A percentile compares a stretch with the other conserved stretches of the same genome.
phyloP scores from a whole-genome alignment of 345 rosid genomes.

The Citrus inodora region DNA sequence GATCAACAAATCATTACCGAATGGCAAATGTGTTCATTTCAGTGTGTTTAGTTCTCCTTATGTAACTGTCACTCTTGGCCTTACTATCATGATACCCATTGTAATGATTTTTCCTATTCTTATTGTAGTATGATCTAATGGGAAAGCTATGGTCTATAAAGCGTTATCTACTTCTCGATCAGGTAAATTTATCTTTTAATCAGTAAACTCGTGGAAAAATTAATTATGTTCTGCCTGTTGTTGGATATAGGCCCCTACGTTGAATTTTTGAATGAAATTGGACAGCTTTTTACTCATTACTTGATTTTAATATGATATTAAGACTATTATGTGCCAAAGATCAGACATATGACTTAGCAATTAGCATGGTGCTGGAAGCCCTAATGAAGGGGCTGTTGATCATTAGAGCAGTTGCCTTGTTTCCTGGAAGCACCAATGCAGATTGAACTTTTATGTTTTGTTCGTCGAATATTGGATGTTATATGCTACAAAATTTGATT shows the following conservation, averaged over 20 bases:
- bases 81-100: constrained; percentile 1
- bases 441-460: not conserved
- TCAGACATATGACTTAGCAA: not conserved
- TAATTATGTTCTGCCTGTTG: not conserved
- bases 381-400: not conserved
- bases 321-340: not conserved
- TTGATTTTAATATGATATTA: not conserved
- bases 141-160: constrained; percentile 90
- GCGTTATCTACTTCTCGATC: constrained; percentile 98
- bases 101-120: constrained; percentile 8
- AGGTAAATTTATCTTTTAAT: constrained; percentile 44
- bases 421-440: not conserved
- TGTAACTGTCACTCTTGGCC: not conserved
- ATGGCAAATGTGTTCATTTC: not conserved
- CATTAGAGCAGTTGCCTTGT: not conserved
- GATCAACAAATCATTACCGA: not conserved
- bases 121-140: constrained; percentile 72
- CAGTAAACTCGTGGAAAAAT: not conserved
- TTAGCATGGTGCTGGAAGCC: not conserved
- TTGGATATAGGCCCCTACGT: not conserved
- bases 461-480: not conserved
- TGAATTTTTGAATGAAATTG: not conserved
- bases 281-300: not conserved
- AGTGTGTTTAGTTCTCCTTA: not conserved
- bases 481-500: not conserved